Conservation (phyloP, 441 rosid genomes). For the Lagerstroemia fauriei region DNA sequence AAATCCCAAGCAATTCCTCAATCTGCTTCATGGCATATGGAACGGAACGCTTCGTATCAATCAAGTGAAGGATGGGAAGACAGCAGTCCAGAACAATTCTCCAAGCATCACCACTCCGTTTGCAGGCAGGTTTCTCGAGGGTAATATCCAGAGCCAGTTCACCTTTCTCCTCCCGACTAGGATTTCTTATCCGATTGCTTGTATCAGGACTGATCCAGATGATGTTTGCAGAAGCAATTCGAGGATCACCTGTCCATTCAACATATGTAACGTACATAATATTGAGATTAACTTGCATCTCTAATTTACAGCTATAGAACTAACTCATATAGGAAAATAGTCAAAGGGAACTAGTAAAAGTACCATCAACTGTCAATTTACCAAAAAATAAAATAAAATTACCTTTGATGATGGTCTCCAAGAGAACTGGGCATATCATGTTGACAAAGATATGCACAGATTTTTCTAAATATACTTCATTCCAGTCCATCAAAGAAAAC, state of each 20-base stretch:
- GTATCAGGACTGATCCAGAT: constrained; percentile 72
- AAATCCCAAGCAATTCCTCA: constrained; percentile 80
- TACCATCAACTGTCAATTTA: neutral
- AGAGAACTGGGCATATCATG: constrained; percentile 66
- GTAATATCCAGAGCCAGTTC: constrained; percentile 76
- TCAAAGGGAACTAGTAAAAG: neutral
- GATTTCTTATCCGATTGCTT: constrained; percentile 68
- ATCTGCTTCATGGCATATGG: constrained; percentile 90
- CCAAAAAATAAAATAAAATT: constrained; percentile 1
- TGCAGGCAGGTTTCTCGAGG: constrained; percentile 69
- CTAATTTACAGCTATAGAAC: neutral
- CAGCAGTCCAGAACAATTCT: constrained; percentile 80
- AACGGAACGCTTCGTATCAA: constrained; percentile 75
- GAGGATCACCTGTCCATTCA: constrained; percentile 71
- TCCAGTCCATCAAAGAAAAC: constrained; percentile 54
- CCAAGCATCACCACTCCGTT: constrained; percentile 92
- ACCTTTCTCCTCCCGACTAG: constrained; percentile 52
- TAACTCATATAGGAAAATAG: neutral
- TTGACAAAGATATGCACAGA: constrained; percentile 54
- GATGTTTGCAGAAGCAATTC: constrained; percentile 67
- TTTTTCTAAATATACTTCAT: constrained; percentile 47
- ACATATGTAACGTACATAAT: neutral
- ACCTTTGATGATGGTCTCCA: constrained; percentile 90
- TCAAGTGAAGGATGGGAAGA: constrained; percentile 75
- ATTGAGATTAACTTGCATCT: neutral